Base-by-base conservation (phyloP, 2,329 filamentous ascomycete genomes). In the Rhexocercosporidium sp. region DNA sequence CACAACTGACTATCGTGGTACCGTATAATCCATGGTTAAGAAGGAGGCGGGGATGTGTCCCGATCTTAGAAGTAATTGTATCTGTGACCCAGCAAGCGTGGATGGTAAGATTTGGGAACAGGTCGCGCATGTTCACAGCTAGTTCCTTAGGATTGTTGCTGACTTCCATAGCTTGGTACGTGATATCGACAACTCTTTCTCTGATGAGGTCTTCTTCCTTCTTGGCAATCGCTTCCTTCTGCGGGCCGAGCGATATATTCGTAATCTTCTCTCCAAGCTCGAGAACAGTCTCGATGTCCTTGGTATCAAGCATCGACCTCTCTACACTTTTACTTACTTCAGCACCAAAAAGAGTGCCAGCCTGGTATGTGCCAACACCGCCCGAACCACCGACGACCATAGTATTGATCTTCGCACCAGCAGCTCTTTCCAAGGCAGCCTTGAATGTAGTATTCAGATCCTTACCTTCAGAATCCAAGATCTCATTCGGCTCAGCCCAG, bases 401-500 rank as follows among this genome's bases (percentile, higher is more conserved):
- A 4, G n/a, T 49, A 22, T 56, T 63, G 47, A 63, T 44, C 31
- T 54, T 63, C 1, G 34, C 47, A 46, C 60, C 60, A 7, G 49
- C 60, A 41, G 47, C 60, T 44, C 47, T 53, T 18, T 54, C 60
- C 34, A 54, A 22, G 2, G 47, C 60, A 39, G 37, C 46, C 47
- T 63, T 54, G 49, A 54, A 63, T 12, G 49, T 54, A 39, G 22
- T 29, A 11, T 59, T 59, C 54, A 65, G 6, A 3, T 65, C 18
- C 31, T 46, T 37, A 20, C 31, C 56, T 29, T 14, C 49, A 14
- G 2, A 34, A 16, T 16, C 25, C 14, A 54, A 27, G 16, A 62
- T 27, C 29, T 51, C 20, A 31, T 37, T 34, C 4, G 59, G 59
- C 25, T 37, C 20, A 34, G 47, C 20, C 60, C 49, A 54, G 47